These are phyloP conservation scores for Penicillium argentinense DNA, from an alignment of 495 filamentous ascomycete genomes.

Conservation along the genomic window DNA sequence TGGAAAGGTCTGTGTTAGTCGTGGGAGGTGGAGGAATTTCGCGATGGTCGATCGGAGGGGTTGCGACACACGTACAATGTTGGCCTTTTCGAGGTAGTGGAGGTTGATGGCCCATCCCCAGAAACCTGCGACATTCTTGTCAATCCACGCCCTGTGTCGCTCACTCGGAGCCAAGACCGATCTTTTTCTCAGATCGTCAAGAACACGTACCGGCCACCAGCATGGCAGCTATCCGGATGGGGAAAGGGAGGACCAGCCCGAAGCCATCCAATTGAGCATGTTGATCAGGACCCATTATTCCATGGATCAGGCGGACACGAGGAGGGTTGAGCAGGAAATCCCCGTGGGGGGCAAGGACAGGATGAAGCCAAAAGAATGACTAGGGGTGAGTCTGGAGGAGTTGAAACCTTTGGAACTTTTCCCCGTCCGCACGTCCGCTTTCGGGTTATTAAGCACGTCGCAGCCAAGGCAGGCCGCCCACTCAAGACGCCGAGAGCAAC, in stretches of 20 bases:
- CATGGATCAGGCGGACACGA: conserved; percentile 32
- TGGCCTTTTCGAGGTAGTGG: conserved; percentile 69
- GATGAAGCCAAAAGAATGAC: conserved; percentile 38
- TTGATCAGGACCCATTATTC: conserved; percentile 77
- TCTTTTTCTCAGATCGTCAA: no score
- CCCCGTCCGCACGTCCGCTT: conserved; percentile 18
- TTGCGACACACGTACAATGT: conserved; percentile 58
- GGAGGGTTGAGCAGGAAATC: conserved; percentile 7
- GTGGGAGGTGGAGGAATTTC: not conserved
- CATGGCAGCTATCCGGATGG: conserved; percentile 76
- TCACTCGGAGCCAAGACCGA: no score
- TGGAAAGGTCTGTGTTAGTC: conserved; percentile 2
- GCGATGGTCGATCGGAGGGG: conserved; percentile 3
- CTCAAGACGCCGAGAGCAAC: no score
- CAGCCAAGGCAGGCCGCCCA: no score
- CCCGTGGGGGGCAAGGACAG: conserved; percentile 12
- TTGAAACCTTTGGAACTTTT: conserved; percentile 17
- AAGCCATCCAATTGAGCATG: conserved; percentile 82
- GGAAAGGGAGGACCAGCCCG: conserved; percentile 80
- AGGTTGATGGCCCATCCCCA: conserved; percentile 92
- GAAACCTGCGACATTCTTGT: conserved; percentile 62
- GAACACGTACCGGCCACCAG: conserved; percentile 67
- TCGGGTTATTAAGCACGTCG: conserved; percentile 24
- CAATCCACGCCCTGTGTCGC: not conserved
- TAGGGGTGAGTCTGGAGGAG: conserved; percentile 34